Conservation (phyloP, 2,329 filamentous ascomycete species). For the Emericellopsis cladophorae region DNA sequence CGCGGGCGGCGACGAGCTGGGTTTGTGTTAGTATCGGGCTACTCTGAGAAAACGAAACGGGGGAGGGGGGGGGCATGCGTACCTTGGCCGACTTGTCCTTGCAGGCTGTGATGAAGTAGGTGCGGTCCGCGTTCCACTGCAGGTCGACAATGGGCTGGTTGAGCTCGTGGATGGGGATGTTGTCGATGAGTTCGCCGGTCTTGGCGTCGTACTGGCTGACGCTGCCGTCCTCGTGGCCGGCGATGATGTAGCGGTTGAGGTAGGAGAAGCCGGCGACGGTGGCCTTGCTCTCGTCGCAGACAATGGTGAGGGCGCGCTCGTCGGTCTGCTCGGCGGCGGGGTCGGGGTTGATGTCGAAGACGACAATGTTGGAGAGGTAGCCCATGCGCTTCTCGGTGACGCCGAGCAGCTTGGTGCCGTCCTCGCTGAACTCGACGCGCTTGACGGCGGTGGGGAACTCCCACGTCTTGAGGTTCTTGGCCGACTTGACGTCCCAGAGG, state of each 20-base stretch:
- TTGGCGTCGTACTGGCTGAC: conserved; percentile 88
- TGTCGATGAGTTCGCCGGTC: conserved; percentile 72
- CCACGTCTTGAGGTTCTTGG: conserved; percentile 91
- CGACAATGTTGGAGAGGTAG: conserved; percentile 84
- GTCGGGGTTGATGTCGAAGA: conserved; percentile 79
- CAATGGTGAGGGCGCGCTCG: conserved; percentile 75
- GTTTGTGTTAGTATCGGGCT: not conserved
- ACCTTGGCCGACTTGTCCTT: conserved; percentile 97
- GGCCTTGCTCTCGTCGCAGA: conserved; percentile 91
- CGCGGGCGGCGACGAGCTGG: conserved; percentile 69
- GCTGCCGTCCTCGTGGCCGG: conserved; percentile 91
- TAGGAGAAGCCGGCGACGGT: conserved; percentile 97
- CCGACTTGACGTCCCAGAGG: conserved; percentile 90
- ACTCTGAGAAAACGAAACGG: too few species aligned
- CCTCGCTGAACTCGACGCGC: conserved; percentile 93
- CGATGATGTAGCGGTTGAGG: conserved; percentile 89
- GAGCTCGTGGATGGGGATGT: conserved; percentile 75
- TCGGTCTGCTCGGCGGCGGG: conserved; percentile 71
- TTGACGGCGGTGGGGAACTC: conserved; percentile 96
- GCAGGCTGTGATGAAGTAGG: conserved; percentile 95
- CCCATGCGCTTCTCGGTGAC: conserved; percentile 99
- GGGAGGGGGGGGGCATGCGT: conserved; percentile 9
- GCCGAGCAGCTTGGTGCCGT: conserved; percentile 78
- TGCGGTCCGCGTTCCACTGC: conserved; percentile 87
- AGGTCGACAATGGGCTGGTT: conserved; percentile 79